Base-by-base conservation (phyloP, 1,284 basidiomycete genomes). In the Sporisorium reilianum region DNA sequence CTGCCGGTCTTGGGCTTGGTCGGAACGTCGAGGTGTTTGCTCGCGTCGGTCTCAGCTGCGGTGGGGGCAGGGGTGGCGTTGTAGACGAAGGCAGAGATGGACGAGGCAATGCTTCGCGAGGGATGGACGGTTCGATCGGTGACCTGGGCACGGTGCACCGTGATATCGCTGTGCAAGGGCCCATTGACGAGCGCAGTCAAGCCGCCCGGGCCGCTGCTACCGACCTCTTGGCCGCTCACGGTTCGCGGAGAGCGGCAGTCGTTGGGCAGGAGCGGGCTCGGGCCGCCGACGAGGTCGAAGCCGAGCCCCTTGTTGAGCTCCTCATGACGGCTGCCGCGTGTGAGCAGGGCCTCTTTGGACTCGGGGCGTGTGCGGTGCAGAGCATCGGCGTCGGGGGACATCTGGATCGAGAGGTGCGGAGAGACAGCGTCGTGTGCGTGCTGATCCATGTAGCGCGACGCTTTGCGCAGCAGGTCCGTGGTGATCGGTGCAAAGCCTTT, bases 41-140 rank as follows among this genome's bases (percentile, higher is more conserved):
- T 18, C 1, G 45, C 28, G 16, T 64, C 55, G 14, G 45, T 30
- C 30, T 46, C 50, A 14, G 46, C 46, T 10, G 60, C 11, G 4
- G 25, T 14, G 23, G 50, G 56, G 7, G 58, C 61, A 16, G 77
- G 78, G n/a, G 77, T 80, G 14, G 74, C 55, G 61, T 78, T 78
- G 60, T 72, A 74, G n/a, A 61, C 62, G 36, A 80, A 80, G 12
- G 72, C 78, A 50, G 78, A 78, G 55, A 80, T 63, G 36, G 56
- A 59, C n/a, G 78, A 80, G 16, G 75, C 61, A 34, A 73, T 60
- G 55, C 78, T 78, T 20, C 68, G 59, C 32, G 78, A 80, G 18
- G 66, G 61, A 22, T 30, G 38, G 1, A 70, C 36, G 0, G 62
- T 30, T 28, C 49, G 57, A 34, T 61, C 45, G 30, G 42, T 34